Conservation (phyloP, 2,329 filamentous ascomycete genomes). For the Lasiodiplodia sp. region DNA sequence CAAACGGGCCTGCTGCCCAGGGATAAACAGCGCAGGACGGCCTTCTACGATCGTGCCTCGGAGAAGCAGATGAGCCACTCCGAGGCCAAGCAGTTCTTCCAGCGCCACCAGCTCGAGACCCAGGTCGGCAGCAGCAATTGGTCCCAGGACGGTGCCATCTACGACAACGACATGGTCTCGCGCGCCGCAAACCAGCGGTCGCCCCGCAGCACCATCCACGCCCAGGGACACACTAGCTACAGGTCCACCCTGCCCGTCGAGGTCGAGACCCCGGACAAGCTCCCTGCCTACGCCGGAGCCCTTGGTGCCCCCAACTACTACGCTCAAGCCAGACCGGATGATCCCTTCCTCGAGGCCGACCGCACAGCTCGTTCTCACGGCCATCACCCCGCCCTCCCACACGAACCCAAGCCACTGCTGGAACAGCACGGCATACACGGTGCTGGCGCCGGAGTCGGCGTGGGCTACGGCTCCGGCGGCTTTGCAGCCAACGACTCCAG, state of each 20-base stretch:
- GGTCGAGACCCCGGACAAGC: conserved; percentile 42
- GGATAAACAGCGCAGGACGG: conserved; percentile 71
- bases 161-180: conserved; percentile 47
- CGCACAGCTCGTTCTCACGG: conserved; percentile 57
- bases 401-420: conserved; percentile 64
- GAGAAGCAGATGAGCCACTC: conserved; percentile 95
- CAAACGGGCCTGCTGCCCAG: conserved; percentile 51
- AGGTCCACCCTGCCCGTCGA: conserved; percentile 45
- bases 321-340: conserved; percentile 31
- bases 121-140: conserved; percentile 48
- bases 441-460: conserved; percentile 64
- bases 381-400: conserved; percentile 59
- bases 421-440: conserved; percentile 64
- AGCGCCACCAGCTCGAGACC: conserved; percentile 77
- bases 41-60: conserved; percentile 90
- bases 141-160: conserved; percentile 48
- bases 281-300: conserved; percentile 37
- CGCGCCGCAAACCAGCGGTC: conserved; percentile 53
- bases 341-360: conserved; percentile 55
- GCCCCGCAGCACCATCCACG: conserved; percentile 43
- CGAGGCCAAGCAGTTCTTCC: conserved; percentile 96
- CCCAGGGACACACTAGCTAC: conserved; percentile 26
- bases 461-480: conserved; percentile 68
- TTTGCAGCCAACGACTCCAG: conserved; percentile 77
- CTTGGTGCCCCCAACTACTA: conserved; percentile 35